phyloP scores from a whole-genome alignment of 2,329 filamentous ascomycete genomes.

The Aspergillus sp. region DNA sequence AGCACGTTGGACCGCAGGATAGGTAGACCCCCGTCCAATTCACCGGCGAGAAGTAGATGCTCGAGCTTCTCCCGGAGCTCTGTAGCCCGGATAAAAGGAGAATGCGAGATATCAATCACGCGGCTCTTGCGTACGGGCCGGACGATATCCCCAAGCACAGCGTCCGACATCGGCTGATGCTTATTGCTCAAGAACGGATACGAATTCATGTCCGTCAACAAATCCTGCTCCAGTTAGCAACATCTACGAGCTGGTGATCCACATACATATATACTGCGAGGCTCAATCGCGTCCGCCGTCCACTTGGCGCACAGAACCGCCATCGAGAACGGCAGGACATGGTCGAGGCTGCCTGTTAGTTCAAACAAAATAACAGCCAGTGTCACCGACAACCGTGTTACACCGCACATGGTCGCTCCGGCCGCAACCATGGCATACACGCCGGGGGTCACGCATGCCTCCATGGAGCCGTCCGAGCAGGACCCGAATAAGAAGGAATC shows the following conservation, averaged over 20 bases:
- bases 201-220: slow-evolving; percentile 91
- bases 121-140: slow-evolving; percentile 64
- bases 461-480: slow-evolving; percentile 59
- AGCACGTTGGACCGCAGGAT: slow-evolving; percentile 71
- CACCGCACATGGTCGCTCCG: slow-evolving; percentile 95
- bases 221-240: slow-evolving; percentile 49
- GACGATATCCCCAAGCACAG: slow-evolving; percentile 78
- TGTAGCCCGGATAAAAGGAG: slow-evolving; percentile 66
- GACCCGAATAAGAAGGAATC: slow-evolving; percentile 62
- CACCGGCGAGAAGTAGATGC: slow-evolving; percentile 70
- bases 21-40: slow-evolving; percentile 84
- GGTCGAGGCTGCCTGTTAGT: slow-evolving; percentile 85
- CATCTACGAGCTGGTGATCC: neutral
- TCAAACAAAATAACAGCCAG: slow-evolving; percentile 93
- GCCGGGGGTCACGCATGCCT: slow-evolving; percentile 87
- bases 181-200: slow-evolving; percentile 98
- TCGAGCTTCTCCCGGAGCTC: slow-evolving; percentile 74
- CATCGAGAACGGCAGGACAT: slow-evolving; percentile 88
- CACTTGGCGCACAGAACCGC: slow-evolving; percentile 93
- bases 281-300: slow-evolving; percentile 93
- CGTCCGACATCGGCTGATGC: slow-evolving; percentile 80
- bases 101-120: slow-evolving; percentile 79
- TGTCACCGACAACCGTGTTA: slow-evolving; percentile 86
- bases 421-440: slow-evolving; percentile 92
- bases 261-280: slow-evolving; percentile 78